Conservation (phyloP, 331 rosid genomes). For the Quercus lobata region DNA sequence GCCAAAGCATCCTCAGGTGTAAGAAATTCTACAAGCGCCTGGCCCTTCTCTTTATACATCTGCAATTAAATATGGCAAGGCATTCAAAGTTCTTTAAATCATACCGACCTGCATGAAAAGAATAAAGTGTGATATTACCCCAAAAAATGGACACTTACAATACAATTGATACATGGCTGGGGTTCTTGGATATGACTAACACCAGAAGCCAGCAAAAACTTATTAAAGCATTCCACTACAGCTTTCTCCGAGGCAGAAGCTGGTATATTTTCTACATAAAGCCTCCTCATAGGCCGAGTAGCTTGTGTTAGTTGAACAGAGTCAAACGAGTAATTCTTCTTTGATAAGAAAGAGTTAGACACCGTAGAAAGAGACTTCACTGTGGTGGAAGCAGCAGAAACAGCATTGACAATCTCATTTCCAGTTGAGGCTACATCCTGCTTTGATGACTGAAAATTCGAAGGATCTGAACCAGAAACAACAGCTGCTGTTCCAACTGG, state of each 20-base stretch:
- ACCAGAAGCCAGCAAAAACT: slow-evolving; percentile 55
- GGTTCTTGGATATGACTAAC: slow-evolving; percentile 65
- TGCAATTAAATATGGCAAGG: slow-evolving; percentile 42
- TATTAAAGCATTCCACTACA: slow-evolving; percentile 70
- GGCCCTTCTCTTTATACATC: slow-evolving; percentile 82
- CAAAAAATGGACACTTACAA: slow-evolving; percentile 46
- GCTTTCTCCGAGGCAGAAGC: slow-evolving; percentile 71
- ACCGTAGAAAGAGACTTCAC: slow-evolving; percentile 33
- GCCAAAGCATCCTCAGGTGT: slow-evolving; percentile 86
- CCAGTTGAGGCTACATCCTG: slow-evolving; percentile 32
- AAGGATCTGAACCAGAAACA: slow-evolving; percentile 40
- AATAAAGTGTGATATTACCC: neutral
- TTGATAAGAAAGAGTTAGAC: slow-evolving; percentile 34
- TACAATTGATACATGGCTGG: slow-evolving; percentile 81
- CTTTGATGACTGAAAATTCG: slow-evolving; percentile 47
- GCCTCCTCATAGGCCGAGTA: slow-evolving; percentile 90
- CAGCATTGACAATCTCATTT: slow-evolving; percentile 39
- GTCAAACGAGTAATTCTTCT: slow-evolving; percentile 56
- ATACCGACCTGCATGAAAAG: slow-evolving; percentile 10
- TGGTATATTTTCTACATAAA: slow-evolving; percentile 85
- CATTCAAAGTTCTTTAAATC: slow-evolving; percentile 20
- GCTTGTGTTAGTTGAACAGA: slow-evolving; percentile 89
- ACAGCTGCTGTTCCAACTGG: slow-evolving; percentile 44
- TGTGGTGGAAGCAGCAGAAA: slow-evolving; percentile 39
- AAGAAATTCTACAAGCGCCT: slow-evolving; percentile 90